Evolutionary conservation across 768 basidiomycete genomes (phyloP).

Genomic region (Boletus rex-veris): DNA sequence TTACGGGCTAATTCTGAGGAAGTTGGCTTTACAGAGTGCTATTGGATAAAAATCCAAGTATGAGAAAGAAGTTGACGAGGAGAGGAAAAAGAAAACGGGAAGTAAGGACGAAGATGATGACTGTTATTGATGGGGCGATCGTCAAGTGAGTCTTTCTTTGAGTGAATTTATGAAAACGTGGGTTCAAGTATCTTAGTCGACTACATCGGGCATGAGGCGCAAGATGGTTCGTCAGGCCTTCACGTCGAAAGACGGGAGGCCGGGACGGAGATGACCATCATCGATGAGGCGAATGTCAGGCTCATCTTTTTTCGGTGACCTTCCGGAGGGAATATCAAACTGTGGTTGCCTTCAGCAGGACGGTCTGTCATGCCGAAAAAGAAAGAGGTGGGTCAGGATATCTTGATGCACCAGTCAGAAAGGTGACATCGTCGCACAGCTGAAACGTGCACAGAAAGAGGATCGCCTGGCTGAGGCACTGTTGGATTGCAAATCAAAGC

Average conservation of each 20-base stretch:
- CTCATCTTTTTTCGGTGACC: too few species aligned
- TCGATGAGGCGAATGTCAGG: too few species aligned
- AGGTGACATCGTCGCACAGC: slow-evolving; percentile 36
- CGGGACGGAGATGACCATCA: too few species aligned
- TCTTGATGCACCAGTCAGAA: slow-evolving; percentile 1
- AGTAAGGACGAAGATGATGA: slow-evolving; percentile 45
- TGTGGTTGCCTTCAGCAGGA: too few species aligned
- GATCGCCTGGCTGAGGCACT: slow-evolving; percentile 78
- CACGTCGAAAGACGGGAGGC: slow-evolving; percentile 49
- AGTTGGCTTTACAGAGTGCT: slow-evolving; percentile 81
- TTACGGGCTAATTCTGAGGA: slow-evolving; percentile 83
- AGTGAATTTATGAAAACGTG: not conserved
- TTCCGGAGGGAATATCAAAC: too few species aligned
- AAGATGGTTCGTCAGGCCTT: slow-evolving; percentile 51
- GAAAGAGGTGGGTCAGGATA: slow-evolving; percentile 52
- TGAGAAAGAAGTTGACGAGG: slow-evolving; percentile 76
- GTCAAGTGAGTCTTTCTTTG: slow-evolving; percentile 57
- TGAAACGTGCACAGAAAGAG: slow-evolving; percentile 76
- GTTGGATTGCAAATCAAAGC: slow-evolving; percentile 74
- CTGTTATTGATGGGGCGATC: slow-evolving; percentile 64
- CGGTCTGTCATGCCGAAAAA: slow-evolving; percentile 37
- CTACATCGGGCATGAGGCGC: slow-evolving; percentile 80
- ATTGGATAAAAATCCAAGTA: slow-evolving; percentile 89
- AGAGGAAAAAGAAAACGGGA: slow-evolving; percentile 62
- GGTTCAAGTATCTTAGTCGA: slow-evolving; percentile 36